These are phyloP conservation scores for Hyphodiscus hymeniophilus DNA, from an alignment of 495 filamentous ascomycete species.

Conservation along the genomic window DNA sequence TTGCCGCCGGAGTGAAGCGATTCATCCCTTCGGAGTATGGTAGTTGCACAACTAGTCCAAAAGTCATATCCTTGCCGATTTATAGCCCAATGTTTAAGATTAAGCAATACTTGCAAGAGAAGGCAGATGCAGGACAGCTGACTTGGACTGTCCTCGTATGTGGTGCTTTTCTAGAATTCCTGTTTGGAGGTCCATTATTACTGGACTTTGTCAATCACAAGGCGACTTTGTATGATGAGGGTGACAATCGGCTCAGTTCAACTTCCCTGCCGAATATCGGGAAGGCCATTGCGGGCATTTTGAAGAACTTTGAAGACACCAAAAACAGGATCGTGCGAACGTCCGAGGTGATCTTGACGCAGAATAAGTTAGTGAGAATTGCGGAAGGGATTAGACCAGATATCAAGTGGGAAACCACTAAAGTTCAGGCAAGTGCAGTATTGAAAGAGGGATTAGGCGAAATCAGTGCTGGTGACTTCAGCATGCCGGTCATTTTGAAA, in stretches of 20 bases:
- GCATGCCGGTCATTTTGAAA: constrained; percentile 13
- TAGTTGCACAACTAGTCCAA: constrained; percentile 4
- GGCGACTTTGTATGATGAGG: constrained; percentile 30
- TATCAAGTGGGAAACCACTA: constrained; percentile 24
- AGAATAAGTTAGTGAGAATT: constrained; percentile 33
- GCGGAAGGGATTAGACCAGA: constrained; percentile 31
- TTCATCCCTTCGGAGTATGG: constrained; percentile 55
- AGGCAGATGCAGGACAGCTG: constrained; percentile 13
- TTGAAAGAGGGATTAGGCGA: constrained; percentile 25
- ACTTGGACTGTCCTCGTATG: constrained; percentile 15
- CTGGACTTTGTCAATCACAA: constrained; percentile 14
- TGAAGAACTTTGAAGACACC: constrained; percentile 38
- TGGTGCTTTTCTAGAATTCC: constrained; percentile 15
- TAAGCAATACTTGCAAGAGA: constrained; percentile 12
- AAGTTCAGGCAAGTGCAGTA: constrained; percentile 22
- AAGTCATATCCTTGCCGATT: constrained; percentile 4
- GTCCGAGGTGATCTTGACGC: constrained; percentile 30
- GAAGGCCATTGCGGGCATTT: constrained; percentile 32
- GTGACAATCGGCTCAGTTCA: constrained; percentile 30
- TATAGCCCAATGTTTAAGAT: constrained; percentile 13
- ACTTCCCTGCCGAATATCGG: constrained; percentile 35
- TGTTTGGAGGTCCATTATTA: constrained; percentile 10
- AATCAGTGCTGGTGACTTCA: constrained; percentile 13
- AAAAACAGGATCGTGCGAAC: constrained; percentile 38
- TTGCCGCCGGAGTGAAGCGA: constrained; percentile 48